Conservation (phyloP, 2,329 filamentous ascomycete genomes). For the Clarireedia monteithiana region DNA sequence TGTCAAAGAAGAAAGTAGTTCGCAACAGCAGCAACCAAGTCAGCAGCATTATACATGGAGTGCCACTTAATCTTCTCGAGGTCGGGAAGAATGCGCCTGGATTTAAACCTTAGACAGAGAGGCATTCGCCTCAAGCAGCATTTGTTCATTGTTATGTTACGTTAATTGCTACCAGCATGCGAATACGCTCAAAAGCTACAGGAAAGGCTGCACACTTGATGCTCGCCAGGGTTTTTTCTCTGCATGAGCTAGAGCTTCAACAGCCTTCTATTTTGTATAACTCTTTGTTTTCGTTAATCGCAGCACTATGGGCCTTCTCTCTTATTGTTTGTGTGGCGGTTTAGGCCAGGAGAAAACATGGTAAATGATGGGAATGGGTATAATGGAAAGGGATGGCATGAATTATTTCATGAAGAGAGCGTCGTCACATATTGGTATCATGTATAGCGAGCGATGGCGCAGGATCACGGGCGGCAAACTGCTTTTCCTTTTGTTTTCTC, state of each 20-base stretch:
- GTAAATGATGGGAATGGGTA: background rate
- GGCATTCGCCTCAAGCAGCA: too few relatives aligned
- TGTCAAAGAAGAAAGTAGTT: conserved; percentile 17
- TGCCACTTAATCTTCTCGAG: conserved; percentile 10
- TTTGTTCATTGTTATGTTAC: too few relatives aligned
- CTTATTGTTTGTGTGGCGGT: background rate
- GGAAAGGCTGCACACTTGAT: too few relatives aligned
- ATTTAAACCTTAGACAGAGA: background rate
- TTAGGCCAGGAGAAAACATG: background rate
- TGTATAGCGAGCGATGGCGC: conserved; percentile 7
- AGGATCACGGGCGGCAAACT: background rate
- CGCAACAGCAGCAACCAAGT: conserved; percentile 7
- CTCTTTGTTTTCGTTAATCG: background rate
- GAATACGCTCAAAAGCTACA: too few relatives aligned
- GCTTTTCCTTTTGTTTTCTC: background rate
- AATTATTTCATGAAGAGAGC: background rate
- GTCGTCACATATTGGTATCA: background rate
- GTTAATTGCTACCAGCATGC: too few relatives aligned
- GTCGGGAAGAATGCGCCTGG: background rate
- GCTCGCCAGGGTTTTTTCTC: background rate
- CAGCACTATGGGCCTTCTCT: background rate
- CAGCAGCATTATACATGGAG: conserved; percentile 27
- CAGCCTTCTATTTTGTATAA: background rate
- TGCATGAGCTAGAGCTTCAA: background rate
- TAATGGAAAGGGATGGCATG: background rate